Evolutionary conservation across 768 basidiomycete species (phyloP).

Genomic region (Phallus indusiatus): DNA sequence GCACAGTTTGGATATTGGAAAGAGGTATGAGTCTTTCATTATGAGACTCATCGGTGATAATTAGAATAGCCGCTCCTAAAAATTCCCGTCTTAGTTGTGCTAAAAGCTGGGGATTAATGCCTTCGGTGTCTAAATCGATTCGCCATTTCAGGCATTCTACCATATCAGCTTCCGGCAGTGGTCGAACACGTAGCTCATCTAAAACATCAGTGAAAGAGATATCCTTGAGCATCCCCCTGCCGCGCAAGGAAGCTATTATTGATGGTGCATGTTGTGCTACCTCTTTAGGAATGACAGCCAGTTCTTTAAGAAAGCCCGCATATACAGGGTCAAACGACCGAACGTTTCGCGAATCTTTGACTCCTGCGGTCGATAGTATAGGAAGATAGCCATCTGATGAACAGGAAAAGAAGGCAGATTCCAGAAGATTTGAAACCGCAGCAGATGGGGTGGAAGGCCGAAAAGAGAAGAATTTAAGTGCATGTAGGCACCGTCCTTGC

Average conservation of each 20-base stretch:
- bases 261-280: conserved; percentile 44
- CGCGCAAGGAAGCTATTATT: conserved; percentile 54
- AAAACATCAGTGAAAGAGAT: conserved; percentile 81
- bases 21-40: conserved; percentile 58
- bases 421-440: conserved; percentile 62
- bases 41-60: conserved; percentile 25
- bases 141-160: conserved; percentile 87
- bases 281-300: conserved; percentile 63
- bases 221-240: conserved; percentile 54
- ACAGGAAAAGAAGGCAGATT: conserved; percentile 72
- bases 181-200: conserved; percentile 58
- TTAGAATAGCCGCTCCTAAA: conserved; percentile 60
- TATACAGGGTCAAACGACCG: conserved; percentile 68
- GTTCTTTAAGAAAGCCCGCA: conserved; percentile 61
- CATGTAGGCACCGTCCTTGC: conserved; percentile 57
- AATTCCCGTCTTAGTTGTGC: conserved; percentile 46
- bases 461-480: conserved; percentile 86
- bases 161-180: conserved; percentile 65
- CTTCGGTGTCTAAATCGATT: conserved; percentile 35
- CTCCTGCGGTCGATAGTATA: conserved; percentile 67
- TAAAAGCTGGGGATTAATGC: conserved; percentile 19
- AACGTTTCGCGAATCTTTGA: conserved; percentile 55
- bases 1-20: conserved; percentile 57
- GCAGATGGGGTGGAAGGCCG: conserved; percentile 78
- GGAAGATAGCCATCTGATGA: conserved; percentile 42